Conservation (phyloP, 2,329 filamentous ascomycete genomes). For the Botryotinia convoluta region DNA sequence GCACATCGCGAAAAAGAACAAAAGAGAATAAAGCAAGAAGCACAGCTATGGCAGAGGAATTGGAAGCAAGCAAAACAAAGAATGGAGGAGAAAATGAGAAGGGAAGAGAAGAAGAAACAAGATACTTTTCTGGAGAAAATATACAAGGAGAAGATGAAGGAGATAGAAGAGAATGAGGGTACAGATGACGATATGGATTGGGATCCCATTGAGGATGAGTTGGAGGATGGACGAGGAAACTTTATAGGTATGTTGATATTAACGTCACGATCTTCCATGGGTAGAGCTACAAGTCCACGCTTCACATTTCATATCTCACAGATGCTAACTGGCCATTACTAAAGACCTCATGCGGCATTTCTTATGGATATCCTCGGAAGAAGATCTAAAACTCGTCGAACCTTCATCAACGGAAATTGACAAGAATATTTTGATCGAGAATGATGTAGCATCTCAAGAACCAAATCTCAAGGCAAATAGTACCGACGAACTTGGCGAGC, state of each 20-base stretch:
- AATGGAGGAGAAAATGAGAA: conserved; percentile 41
- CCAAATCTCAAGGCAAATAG: background rate
- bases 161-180: conserved; percentile 30
- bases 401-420: background rate
- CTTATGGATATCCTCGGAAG: conserved; percentile 25
- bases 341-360: conserved; percentile 27
- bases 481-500: background rate
- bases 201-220: conserved; percentile 49
- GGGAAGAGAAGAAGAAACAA: conserved; percentile 45
- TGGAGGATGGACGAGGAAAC: conserved; percentile 45
- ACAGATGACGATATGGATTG: conserved; percentile 41
- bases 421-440: background rate
- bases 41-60: conserved; percentile 48
- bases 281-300: background rate
- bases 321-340: background rate
- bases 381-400: background rate
- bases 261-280: background rate
- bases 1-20: conserved; percentile 46
- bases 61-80: conserved; percentile 45
- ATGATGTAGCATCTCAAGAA: background rate
- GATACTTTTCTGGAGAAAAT: conserved; percentile 45
- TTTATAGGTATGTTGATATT: conserved; percentile 39
- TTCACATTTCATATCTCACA: background rate
- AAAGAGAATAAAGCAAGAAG: conserved; percentile 49
- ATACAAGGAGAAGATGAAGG: conserved; percentile 43